A percentile compares a stretch with the other conserved stretches of the same genome.
These are phyloP conservation scores for Eucalyptus brandiana DNA, from an alignment of 345 rosid species.

Conservation along the genomic window DNA sequence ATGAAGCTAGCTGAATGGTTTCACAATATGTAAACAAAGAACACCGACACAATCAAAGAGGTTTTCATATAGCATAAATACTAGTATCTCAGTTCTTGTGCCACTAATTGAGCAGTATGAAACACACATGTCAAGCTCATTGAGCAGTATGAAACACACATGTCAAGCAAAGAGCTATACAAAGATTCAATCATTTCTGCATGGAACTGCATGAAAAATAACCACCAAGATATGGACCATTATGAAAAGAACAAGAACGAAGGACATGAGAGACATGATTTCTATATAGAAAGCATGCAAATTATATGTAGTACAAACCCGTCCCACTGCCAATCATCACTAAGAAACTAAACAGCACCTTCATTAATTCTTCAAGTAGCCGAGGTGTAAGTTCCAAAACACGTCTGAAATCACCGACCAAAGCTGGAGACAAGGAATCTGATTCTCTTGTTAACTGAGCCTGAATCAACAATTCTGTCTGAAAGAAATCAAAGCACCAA, in stretches of 20 bases:
- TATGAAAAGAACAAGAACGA: neutral
- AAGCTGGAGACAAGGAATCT: constrained; percentile 62
- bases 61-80: neutral
- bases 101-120: neutral
- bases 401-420: constrained; percentile 71
- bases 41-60: neutral
- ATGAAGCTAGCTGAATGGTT: neutral
- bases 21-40: neutral
- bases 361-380: constrained; percentile 89
- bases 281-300: neutral
- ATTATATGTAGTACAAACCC: neutral
- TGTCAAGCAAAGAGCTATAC: neutral
- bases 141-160: neutral
- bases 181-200: neutral
- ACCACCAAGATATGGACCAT: neutral
- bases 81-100: neutral
- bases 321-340: neutral
- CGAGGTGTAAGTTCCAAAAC: constrained; percentile 94
- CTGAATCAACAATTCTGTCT: constrained; percentile 97
- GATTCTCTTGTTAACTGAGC: constrained; percentile 88
- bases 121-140: neutral
- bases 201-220: neutral
- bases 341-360: constrained; percentile 30
- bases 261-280: neutral
- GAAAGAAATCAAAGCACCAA: neutral